These are phyloP conservation scores for Fusarium begoniae DNA, from an alignment of 2,329 filamentous ascomycete species.

Conservation along the genomic window DNA sequence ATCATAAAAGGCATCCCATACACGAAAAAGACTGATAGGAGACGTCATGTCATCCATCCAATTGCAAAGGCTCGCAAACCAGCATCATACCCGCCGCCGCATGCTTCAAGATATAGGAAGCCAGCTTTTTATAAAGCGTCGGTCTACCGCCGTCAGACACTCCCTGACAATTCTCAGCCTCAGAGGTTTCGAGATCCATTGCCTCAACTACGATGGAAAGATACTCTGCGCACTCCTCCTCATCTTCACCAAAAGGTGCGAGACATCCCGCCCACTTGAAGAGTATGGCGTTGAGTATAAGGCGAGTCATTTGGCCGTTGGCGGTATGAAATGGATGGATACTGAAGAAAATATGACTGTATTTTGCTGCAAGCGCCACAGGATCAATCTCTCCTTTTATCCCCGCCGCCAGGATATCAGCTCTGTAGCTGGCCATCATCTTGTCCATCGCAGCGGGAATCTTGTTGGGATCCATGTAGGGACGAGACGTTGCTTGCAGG, in stretches of 20 bases:
- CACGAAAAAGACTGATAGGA: not conserved
- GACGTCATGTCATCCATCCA: not conserved
- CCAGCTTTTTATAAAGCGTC: not conserved
- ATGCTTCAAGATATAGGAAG: conserved; percentile 2
- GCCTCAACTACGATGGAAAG: not conserved
- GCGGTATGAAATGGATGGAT: conserved; percentile 50
- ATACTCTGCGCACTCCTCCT: not conserved
- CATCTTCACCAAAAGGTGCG: not conserved
- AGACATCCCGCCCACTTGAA: conserved; percentile 34
- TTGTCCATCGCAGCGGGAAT: conserved; percentile 40
- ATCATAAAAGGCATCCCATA: not conserved
- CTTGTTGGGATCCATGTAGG: not conserved
- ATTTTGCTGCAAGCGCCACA: conserved; percentile 39
- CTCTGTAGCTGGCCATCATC: conserved; percentile 31
- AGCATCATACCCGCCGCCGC: not conserved
- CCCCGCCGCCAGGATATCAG: conserved; percentile 30
- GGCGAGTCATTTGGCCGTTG: conserved; percentile 46
- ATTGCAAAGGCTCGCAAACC: not conserved
- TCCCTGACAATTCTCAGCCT: not conserved
- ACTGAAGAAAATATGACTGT: conserved; percentile 44
- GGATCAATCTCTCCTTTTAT: conserved; percentile 34
- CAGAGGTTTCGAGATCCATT: not conserved
- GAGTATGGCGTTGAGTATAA: conserved; percentile 47
- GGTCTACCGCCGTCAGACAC: not conserved
- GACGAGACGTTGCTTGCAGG: conserved; percentile 18